A percentile compares a stretch with the other conserved stretches of the same genome.
Conservation (phyloP, 2,329 filamentous ascomycete species). For the Coniochaeta sp. region DNA sequence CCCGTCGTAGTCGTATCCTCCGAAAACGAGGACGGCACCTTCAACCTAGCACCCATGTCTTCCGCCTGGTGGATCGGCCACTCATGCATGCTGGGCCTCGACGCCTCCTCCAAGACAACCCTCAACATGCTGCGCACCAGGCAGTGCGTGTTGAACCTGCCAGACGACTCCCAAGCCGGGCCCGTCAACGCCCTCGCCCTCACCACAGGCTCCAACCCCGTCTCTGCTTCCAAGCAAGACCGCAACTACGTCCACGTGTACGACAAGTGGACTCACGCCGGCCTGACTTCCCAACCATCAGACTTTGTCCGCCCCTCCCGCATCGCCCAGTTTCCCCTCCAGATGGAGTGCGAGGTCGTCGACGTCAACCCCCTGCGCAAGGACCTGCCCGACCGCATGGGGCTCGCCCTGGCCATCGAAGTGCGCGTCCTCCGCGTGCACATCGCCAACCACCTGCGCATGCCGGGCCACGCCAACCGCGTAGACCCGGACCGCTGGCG, state of each 20-base stretch:
- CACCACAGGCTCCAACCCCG: too few species aligned
- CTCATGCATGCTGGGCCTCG: conserved; percentile 34
- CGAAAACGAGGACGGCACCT: conserved; percentile 30
- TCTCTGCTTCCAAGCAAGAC: too few species aligned
- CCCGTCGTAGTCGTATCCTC: conserved; percentile 31
- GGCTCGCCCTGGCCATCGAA: conserved; percentile 24
- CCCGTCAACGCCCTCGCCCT: too few species aligned
- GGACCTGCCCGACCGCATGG: conserved; percentile 22
- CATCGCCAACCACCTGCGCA: conserved; percentile 23
- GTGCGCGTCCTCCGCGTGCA: conserved; percentile 28
- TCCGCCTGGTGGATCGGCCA: conserved; percentile 37
- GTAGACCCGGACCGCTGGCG: conserved; percentile 34
- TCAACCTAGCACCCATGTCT: conserved; percentile 35
- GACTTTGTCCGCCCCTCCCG: conserved; percentile 24
- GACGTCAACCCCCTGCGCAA: conserved; percentile 22
- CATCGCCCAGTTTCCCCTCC: conserved; percentile 31
- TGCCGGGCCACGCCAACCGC: conserved; percentile 28
- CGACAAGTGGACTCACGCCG: too few species aligned
- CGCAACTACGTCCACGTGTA: too few species aligned
- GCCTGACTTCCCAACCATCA: too few species aligned
- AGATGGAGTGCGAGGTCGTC: conserved; percentile 33
- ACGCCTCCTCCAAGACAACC: conserved; percentile 26
- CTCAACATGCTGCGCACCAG: too few species aligned
- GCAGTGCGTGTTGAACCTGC: too few species aligned
- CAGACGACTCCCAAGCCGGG: too few species aligned